Conservation (phyloP, 495 filamentous ascomycete species). For the Platismatia glauca region DNA sequence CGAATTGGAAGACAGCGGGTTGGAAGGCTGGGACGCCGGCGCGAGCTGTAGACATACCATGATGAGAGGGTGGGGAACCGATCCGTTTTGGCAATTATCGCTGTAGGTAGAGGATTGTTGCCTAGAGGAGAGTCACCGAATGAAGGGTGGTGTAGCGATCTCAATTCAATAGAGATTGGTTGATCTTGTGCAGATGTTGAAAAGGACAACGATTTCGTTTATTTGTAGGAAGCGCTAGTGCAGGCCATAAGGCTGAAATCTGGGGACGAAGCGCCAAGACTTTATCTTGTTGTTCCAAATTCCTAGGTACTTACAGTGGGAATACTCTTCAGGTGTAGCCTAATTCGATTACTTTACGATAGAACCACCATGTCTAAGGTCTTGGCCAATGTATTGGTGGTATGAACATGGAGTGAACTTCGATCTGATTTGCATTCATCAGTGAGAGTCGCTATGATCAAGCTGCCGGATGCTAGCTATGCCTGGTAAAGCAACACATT, state of each 20-base stretch:
- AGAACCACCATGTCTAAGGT: neutral
- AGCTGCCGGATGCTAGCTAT: neutral
- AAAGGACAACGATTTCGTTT: slow-evolving; percentile 17
- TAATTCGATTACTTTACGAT: neutral
- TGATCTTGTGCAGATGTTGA: slow-evolving; percentile 10
- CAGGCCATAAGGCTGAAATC: slow-evolving; percentile 4
- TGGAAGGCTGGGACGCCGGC: neutral
- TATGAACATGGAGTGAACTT: neutral
- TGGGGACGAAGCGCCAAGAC: slow-evolving; percentile 1
- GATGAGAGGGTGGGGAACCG: neutral
- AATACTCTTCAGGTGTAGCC: neutral
- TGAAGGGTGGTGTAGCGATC: neutral
- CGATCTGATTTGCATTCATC: neutral
- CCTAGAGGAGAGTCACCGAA: neutral
- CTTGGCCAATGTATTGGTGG: neutral
- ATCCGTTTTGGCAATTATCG: neutral
- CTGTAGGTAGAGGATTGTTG: neutral
- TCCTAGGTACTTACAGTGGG: fast-evolving
- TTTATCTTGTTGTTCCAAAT: too few species aligned
- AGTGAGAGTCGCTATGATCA: neutral
- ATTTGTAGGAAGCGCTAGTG: slow-evolving; percentile 10
- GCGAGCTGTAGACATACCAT: slow-evolving; percentile 11
- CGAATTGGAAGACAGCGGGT: neutral
- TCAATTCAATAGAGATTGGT: neutral
- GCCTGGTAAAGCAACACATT: neutral